Base-by-base conservation (phyloP, 2,329 filamentous ascomycete species). In the Massarina eburnea region DNA sequence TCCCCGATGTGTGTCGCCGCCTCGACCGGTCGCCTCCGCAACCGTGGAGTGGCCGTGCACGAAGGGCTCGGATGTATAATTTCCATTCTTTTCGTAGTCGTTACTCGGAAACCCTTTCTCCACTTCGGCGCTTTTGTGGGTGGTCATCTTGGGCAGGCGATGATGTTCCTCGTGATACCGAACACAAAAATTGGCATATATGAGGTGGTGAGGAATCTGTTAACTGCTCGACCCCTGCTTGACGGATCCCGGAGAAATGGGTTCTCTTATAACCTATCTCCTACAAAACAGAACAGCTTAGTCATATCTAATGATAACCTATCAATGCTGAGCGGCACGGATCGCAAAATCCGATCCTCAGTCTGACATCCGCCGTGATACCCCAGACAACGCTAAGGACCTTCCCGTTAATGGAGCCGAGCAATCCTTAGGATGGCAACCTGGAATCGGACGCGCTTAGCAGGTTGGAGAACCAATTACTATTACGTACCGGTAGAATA, bases 1-100 rank as follows among this genome's bases (percentile, higher is more conserved):
- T 18, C 66, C 66, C 47, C 66, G 58, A 39, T 68, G 64, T 4
- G 64, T 68, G 18, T 66, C 61, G 21, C 66, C 64, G 44, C 64
- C 66, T 35, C 52, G 43, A 20, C 63, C 63, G 3, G 57, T 50
- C 18, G 56, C 60, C 29, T 58, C 58, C 9, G 58, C 66, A 14
- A 67, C 56, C 8, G 62, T 66, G 12, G 57, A 48, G 27, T 55
- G 55, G 38, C 62, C 58, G 18, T 58, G 55, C 1, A 61, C 58
- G 41, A 62, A 61, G 1, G 59, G 55, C 42, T 61, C 54, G 43
- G 44, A 17, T 38, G 39, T n/a, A 46, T 53, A 6, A 37, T 46
- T 41, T 51, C 48, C 9, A 24, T 57, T 51, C 19, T 61, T 54
- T 18, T 44, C 56, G 49, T 57, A 61, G 8, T 51, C 44, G 14